Evolutionary conservation across 148 eudicot genomes (phyloP), one percentile per base, ranked within the genome.

Genomic region (Nepenthes mirabilis): DNA sequence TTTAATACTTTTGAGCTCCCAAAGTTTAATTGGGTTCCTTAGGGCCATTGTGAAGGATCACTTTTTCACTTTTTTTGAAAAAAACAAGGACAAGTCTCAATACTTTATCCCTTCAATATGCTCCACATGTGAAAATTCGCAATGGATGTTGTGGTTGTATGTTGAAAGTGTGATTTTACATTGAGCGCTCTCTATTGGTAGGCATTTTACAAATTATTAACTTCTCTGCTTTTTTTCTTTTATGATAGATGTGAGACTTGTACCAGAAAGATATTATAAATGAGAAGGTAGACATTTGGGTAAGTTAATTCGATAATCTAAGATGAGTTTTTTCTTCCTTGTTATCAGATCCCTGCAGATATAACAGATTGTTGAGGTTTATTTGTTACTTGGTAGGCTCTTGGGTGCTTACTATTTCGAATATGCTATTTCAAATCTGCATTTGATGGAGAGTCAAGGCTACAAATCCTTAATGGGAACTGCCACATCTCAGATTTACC

Each of bases 281-380:
- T 62, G 99, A 94, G 86, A 94, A 89, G 72, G 99, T 94, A 8
- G 99, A 94, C 71, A 89, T 94, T 37, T 94, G 99, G 99, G 99
- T 94, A 77, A 86, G 97, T 75, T 65, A 32, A 64, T 49, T 11
- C 11, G 10, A 12, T 49, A 49, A 5, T 49, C n/a, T n/a, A 49
- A n/a, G 2, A 2, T 49, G 3, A 49, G 13, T 55, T 55, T 23
- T 1, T 10, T 55, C 37, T 33, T 55, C 58, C 13, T 34, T 34
- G 23, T 23, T 23, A 23, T 23, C 23, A 7, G 13, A 55, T 8
- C 8, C 36, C 9, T 55, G 33, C 32, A 9, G 7, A 33, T 32
- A 55, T 6, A 32, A 55, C 13, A 32, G 35, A 2, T 1, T 6
- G 33, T 33, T 55, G 37, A 55, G 11, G 8, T 9, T 55, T 1